Base-by-base conservation (phyloP, 2,329 filamentous ascomycete genomes). In the Aspergillus pseudoterreus region DNA sequence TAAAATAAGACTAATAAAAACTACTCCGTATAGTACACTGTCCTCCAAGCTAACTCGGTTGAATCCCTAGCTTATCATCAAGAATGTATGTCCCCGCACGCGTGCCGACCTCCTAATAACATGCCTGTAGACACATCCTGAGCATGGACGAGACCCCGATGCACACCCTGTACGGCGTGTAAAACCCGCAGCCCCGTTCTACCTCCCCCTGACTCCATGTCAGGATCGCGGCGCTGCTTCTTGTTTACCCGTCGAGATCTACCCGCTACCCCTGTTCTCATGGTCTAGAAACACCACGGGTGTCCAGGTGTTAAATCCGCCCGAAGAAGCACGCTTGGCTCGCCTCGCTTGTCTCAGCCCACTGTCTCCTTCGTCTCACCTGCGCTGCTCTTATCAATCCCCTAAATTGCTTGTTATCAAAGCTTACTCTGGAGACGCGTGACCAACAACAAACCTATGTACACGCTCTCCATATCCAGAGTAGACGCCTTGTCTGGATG, bases 391-490 rank as follows among this genome's bases (percentile, higher is more conserved):
- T 19, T 21, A 42, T 51, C 36, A 43, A 22, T n/a, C 32, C 43
- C 47, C 46, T 55, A 52, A 46, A 56, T 56, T 59, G 58, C 58
- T 59, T 60, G 57, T 56, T 56, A 57, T 46, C 57, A 59, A 60
- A 48, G 51, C 55, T 55, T 54, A 22, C 22, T 22, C 22, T 3
- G 22, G 4, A 43, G 38, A 30, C 27, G 35, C 27, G 35, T 33
- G 24, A 17, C 22, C 10, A 22, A 22, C 6, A 22, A 22, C 22
- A 22, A 4, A 4, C n/a, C 27, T 15, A n/a, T n/a, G n/a, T n/a
- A 43, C 17, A 8, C 27, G 27, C 8, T 10, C 3, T 30, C 27
- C 27, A 27, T 10, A 1, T 30, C 27, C 6, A 6, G 22, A 22
- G 6, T 22, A 22, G 22, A 6, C 19, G 19, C 19, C 6, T 6